These are phyloP conservation scores for Agrostemma githago DNA, from an alignment of 148 eudicot species.

Conservation along the genomic window DNA sequence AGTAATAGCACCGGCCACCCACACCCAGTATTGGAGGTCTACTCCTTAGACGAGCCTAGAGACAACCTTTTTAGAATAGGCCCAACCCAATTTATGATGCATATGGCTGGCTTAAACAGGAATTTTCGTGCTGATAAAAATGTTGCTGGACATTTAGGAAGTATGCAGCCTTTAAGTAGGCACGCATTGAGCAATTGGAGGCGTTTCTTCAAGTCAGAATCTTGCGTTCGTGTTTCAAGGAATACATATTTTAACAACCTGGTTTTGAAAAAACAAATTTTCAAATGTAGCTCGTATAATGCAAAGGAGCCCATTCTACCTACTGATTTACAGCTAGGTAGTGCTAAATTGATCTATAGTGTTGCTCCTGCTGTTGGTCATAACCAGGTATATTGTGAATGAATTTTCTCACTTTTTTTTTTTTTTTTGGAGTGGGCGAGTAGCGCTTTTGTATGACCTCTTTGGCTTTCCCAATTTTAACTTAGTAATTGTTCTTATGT, in stretches of 20 bases:
- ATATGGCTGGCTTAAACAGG: too few relatives aligned
- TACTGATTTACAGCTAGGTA: slow-evolving; percentile 29
- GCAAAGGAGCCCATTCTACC: slow-evolving; percentile 30
- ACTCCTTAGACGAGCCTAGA: too few relatives aligned
- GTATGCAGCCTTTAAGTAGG: slow-evolving; percentile 23
- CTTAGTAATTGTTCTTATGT: neutral
- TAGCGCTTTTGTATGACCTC: neutral
- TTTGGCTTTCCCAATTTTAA: neutral
- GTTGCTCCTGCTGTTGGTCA: slow-evolving; percentile 89
- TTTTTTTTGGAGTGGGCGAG: neutral
- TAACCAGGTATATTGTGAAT: slow-evolving; percentile 48
- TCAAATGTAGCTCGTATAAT: slow-evolving; percentile 38
- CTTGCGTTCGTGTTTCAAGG: slow-evolving; percentile 16
- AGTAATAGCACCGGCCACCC: too few relatives aligned
- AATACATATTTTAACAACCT: slow-evolving; percentile 22
- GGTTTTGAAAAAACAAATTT: slow-evolving; percentile 21
- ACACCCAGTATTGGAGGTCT: too few relatives aligned
- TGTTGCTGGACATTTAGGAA: slow-evolving; percentile 20
- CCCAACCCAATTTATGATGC: too few relatives aligned
- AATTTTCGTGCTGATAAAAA: neutral
- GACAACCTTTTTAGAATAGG: too few relatives aligned
- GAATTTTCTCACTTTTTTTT: neutral
- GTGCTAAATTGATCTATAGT: slow-evolving; percentile 63
- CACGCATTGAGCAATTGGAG: slow-evolving; percentile 33
- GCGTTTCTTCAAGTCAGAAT: slow-evolving; percentile 23